A percentile compares a stretch with the other conserved stretches of the same genome.
Evolutionary conservation across 306 rosid genomes (phyloP).

Genomic region (Dryas alaskensis): DNA sequence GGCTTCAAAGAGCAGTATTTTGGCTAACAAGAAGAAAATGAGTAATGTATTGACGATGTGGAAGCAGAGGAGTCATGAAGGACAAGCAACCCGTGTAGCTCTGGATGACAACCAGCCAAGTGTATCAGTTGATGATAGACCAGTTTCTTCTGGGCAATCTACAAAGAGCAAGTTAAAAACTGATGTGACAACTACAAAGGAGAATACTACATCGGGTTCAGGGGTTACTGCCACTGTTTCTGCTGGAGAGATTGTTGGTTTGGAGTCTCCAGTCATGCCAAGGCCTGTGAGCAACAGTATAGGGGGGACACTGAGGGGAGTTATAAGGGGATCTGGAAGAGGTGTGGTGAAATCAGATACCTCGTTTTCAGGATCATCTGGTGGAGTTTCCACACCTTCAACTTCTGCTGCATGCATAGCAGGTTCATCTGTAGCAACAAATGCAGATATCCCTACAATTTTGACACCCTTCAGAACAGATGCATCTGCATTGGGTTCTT

Average conservation of each 20-base stretch:
- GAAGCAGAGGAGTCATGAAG: conserved; percentile 98
- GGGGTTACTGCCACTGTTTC: conserved; percentile 42
- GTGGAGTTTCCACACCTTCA: conserved; percentile 27
- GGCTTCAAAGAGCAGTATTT: conserved; percentile 91
- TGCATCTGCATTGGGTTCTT: conserved; percentile 78
- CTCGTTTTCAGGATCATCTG: conserved; percentile 43
- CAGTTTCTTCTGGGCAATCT: conserved; percentile 50
- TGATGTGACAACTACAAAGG: conserved; percentile 48
- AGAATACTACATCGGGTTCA: conserved; percentile 37
- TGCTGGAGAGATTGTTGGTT: conserved; percentile 38
- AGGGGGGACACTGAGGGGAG: conserved; percentile 91
- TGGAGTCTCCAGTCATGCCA: conserved; percentile 62
- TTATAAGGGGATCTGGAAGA: conserved; percentile 95
- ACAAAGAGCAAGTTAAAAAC: conserved; percentile 58
- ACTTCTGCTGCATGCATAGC: conserved; percentile 38
- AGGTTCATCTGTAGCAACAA: conserved; percentile 32
- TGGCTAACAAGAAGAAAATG: conserved; percentile 96
- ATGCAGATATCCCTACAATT: conserved; percentile 42
- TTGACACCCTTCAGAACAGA: conserved; percentile 77
- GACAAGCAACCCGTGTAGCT: conserved; percentile 81
- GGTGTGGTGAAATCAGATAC: conserved; percentile 62
- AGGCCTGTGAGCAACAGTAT: conserved; percentile 80
- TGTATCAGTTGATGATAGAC: conserved; percentile 55
- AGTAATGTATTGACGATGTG: conserved; percentile 90
- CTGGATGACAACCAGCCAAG: conserved; percentile 64